Percentiles rank a stretch among this genome's conserved stretches.
These are phyloP conservation scores for Mycena belliarum DNA, from an alignment of 768 basidiomycete genomes.

Conservation along the genomic window DNA sequence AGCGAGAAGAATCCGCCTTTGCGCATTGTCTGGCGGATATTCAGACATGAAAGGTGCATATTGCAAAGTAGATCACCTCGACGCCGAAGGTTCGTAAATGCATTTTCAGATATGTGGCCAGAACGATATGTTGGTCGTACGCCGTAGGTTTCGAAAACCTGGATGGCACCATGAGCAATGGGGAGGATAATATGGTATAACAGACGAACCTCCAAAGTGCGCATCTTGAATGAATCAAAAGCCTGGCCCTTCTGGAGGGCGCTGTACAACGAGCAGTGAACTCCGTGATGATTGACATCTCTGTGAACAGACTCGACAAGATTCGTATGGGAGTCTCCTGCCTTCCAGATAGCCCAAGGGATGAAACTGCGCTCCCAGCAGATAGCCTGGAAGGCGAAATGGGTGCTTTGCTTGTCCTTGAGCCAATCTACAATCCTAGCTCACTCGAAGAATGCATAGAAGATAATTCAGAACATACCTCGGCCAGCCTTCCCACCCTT, in stretches of 20 bases:
- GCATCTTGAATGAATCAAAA: not conserved
- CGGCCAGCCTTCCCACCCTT: not conserved
- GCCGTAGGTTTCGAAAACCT: no score
- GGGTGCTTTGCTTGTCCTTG: not conserved
- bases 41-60: no score
- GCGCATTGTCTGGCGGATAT: not conserved
- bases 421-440: not conserved
- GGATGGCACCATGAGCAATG: no score
- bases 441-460: not conserved
- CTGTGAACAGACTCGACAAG: not conserved
- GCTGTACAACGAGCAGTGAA: not conserved
- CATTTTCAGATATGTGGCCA: no score
- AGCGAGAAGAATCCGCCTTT: not conserved
- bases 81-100: no score
- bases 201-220: not conserved
- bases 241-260: not conserved
- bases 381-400: not conserved
- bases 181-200: no score
- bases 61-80: no score
- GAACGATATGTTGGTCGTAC: no score
- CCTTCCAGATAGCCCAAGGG: not conserved
- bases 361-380: not conserved
- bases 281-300: not conserved
- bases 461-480: not conserved
- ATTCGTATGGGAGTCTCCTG: not conserved